Base-by-base conservation (phyloP, 1,284 basidiomycete species). In the Cryptococcus jaspeensis region DNA sequence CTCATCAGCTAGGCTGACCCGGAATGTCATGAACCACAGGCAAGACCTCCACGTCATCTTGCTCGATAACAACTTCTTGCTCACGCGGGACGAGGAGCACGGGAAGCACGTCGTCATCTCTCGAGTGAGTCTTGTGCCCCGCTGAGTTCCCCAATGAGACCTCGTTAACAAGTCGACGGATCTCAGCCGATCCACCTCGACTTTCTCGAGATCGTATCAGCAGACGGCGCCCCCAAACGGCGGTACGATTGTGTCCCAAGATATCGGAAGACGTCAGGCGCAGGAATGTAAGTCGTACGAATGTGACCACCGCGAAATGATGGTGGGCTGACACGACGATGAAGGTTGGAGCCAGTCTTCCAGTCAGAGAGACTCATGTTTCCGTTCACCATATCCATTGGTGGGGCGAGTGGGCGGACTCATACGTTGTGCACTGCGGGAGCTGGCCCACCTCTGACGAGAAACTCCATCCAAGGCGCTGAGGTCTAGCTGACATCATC, bases 41-140 rank as follows among this genome's bases (percentile, higher is more conserved):
- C 71, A 73, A 64, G 69, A 73, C 47, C 57, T 73, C 4, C 63
- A 67, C 45, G 67, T 64, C 4, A 66, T 71, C 25, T 55, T 73
- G 8, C 49, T 73, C 20, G 71, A 73, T 54, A 73, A 73, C 44
- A 71, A 71, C 55, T 65, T 73, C 28, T 48, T 73, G 15, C 48
- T 73, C 22, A 69, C 71, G 8, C 44, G 67, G 23, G 68, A 70
- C 39, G 68, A 67, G 44, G 68, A 68, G 39, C 56, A 69, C 40
- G 71, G 71, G 6, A 66, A 65, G 53, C 59, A 65, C 37, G 62
- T 71, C 5, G 69, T 71, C 6, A 65, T 73, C 2, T 73, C 71
- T 5, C 50, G 71, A 48, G 70, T 70, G 37, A 52, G 66, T 48
- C 13, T 32, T 32, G 28, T 32, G 9, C 9, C 28, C 4, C 4